Percentiles rank a stretch among this genome's conserved stretches.
These are phyloP conservation scores for Picea engelmannii DNA, from an alignment of 83 land plant genomes.

Conservation along the genomic window DNA sequence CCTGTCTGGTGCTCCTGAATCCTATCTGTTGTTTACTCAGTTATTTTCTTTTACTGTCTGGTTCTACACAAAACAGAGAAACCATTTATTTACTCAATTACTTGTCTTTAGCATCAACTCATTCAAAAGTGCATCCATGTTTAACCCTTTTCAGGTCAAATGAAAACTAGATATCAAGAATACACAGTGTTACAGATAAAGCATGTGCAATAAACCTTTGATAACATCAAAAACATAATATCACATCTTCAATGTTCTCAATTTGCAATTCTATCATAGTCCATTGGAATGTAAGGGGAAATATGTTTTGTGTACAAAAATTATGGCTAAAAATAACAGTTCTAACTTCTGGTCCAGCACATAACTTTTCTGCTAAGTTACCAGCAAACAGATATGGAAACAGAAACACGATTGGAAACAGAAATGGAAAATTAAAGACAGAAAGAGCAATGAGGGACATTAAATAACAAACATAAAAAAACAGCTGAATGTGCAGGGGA, in stretches of 20 bases:
- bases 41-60: neutral
- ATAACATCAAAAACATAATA: neutral
- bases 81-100: neutral
- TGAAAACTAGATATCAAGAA: neutral
- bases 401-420: too few species aligned
- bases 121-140: neutral
- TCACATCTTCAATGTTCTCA: neutral
- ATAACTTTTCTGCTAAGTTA: neutral
- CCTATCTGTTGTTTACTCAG: constrained; percentile 2
- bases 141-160: neutral
- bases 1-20: neutral
- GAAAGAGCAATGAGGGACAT: too few species aligned
- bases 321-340: neutral
- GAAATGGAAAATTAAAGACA: too few species aligned
- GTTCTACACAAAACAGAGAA: neutral
- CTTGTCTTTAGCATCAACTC: neutral
- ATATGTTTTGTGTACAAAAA: neutral
- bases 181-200: neutral
- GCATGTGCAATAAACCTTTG: neutral
- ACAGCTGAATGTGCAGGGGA: too few species aligned
- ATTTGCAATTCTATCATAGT: neutral
- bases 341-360: neutral
- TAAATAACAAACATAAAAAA: too few species aligned
- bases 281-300: neutral
- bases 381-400: too few species aligned